Evolutionary conservation across 164 flowering plant species (phyloP), one percentile per base, ranked within the genome.

Genomic region (Protea cynaroides): DNA sequence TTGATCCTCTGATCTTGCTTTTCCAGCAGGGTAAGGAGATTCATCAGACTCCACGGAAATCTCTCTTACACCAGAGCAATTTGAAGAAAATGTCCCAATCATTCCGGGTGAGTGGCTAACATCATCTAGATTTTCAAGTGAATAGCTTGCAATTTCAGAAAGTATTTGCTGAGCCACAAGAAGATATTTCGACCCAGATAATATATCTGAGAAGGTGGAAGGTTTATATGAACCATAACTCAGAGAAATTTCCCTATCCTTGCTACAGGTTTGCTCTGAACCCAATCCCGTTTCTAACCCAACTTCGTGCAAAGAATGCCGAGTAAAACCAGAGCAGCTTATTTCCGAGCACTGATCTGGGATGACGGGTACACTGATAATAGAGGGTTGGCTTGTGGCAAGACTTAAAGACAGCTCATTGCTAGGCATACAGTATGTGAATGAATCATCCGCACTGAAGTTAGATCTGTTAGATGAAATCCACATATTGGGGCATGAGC

Each of bases 371-470:
- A 72, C 58, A 47, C 66, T 37, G 21, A 71, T 50, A 21, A 74
- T 43, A 66, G 82, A 68, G 37, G 84, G 81, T 22, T 75, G 74
- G 21, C 75, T 73, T 8, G 87, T 80, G 3, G 87, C 84, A 60
- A 92, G 96, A 66, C 87, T 87, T 24, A 86, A 68, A 15, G 90
- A 82, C 34, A 88, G 79, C 74, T 85, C 95, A 54, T 81, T 92
- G 25, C 69, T 74, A 25, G 61, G 69, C 8, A 63, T 73, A 18
- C 75, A 70, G 21, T 81, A 69, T 21, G 72, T 61, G 56, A 66
- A 77, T 10, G 68, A 65, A 70, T 74, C 62, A 72, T 63, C 70
- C 7, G 69, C 43, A 29, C 55, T 54, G 37, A 68, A 10, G 51
- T 65, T 68, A 29, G 21, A 67, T 59, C 63, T 73, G 65, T 68